Conservation (phyloP, 2,329 filamentous ascomycete species). For the Diaporthe humulicola region DNA sequence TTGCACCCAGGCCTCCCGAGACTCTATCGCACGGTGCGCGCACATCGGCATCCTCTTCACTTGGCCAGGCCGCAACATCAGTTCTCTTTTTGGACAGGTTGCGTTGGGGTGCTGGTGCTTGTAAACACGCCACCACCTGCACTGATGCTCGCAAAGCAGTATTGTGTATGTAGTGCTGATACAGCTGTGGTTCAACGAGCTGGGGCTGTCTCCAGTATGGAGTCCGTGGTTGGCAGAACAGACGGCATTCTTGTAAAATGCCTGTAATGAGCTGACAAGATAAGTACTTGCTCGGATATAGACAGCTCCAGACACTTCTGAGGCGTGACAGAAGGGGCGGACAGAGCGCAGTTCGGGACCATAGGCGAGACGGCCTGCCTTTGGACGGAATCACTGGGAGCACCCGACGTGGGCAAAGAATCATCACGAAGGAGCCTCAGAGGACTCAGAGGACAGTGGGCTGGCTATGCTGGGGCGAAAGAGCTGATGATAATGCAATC, state of each 20-base stretch:
- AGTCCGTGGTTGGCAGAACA: constrained; percentile 88
- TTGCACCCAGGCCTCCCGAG: constrained; percentile 76
- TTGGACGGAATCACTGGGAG: too few relatives aligned
- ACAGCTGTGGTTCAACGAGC: constrained; percentile 79
- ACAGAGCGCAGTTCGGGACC: not conserved
- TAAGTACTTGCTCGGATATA: too few relatives aligned
- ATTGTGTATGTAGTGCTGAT: constrained; percentile 88
- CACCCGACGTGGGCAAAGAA: not conserved
- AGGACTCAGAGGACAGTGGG: not conserved
- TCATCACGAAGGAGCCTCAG: not conserved
- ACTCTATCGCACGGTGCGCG: constrained; percentile 80
- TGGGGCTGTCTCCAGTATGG: constrained; percentile 80
- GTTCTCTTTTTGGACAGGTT: not conserved
- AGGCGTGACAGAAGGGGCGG: not conserved
- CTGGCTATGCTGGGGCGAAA: not conserved
- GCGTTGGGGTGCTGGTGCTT: constrained; percentile 51
- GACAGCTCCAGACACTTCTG: not conserved
- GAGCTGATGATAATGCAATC: too few relatives aligned
- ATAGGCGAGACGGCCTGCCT: too few relatives aligned
- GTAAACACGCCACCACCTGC: constrained; percentile 82
- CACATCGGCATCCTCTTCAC: constrained; percentile 83
- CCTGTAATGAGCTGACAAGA: constrained; percentile 58
- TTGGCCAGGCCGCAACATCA: constrained; percentile 65
- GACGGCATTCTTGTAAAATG: constrained; percentile 79
- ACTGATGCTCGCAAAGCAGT: constrained; percentile 83